Evolutionary conservation across 2,329 filamentous ascomycete species (phyloP), one percentile per base, ranked within the genome.

Genomic region (Talaromyces sp.): DNA sequence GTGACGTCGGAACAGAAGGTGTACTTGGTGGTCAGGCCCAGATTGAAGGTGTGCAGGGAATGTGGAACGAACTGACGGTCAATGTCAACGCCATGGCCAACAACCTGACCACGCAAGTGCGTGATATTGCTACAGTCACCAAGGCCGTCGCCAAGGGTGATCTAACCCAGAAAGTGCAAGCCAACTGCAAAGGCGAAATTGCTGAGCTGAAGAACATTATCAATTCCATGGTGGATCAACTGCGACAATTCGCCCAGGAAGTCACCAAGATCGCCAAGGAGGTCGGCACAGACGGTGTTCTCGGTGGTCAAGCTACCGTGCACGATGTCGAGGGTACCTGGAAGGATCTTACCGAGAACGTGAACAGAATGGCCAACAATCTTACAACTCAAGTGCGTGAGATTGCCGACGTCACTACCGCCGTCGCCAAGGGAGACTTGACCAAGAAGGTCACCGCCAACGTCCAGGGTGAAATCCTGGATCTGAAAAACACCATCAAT

Each of bases 361-460:
- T 97, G 75, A 97, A 97, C 77, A 88, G 91, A 68, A 97, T 97
- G 93, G 93, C 93, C 70, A 93, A 93, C 82, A 97, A 97, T 75
- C 80, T 97, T 66, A 97, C 93, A 1, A 95, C 93, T 10, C 93
- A 97, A 79, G 93, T 97, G 70, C 89, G 93, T 78, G 92, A 96
- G 75, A 97, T 97, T 67, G 93, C 93, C 64, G 90, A 93, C 70
- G 93, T 97, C 57, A 97, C 93, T 3, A 96, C 92, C 1, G 93
- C 93, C 61, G 93, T 97, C 62, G 93, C 93, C 58, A 89, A 88
- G 73, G 93, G 93, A 69, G 93, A 97, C 76, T 80, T 97, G 62
- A 95, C 90, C 64, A 90, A 93, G 78, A 96, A 96, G 79, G 96
- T 97, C 71, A 88, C 91, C 64, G 90, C 95, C 62, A 91, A 93